phyloP scores from a whole-genome alignment of 768 basidiomycete species.

The Auricularia cornea region DNA sequence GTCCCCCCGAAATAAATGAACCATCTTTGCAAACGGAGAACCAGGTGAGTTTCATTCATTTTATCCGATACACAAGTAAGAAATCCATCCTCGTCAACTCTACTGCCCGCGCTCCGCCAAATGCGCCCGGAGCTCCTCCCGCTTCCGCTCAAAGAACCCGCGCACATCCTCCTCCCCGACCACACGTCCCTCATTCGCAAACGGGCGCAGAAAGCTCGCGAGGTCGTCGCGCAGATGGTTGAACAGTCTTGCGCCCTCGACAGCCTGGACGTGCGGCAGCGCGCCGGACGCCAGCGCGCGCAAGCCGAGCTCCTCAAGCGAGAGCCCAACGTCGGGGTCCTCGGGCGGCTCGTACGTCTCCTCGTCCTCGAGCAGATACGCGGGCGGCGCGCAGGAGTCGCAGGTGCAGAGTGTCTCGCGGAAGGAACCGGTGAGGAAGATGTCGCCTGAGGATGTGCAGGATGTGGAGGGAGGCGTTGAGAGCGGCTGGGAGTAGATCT shows the following conservation, averaged over 20 bases:
- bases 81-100: no score
- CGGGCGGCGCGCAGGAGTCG: conserved; percentile 35
- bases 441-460: conserved; percentile 44
- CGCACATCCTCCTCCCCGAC: conserved; percentile 67
- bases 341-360: conserved; percentile 80
- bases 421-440: conserved; percentile 69
- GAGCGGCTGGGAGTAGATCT: conserved; percentile 49
- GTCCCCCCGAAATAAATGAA: no score
- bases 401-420: conserved; percentile 78
- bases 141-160: conserved; percentile 47
- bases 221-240: conserved; percentile 75
- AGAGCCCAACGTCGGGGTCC: conserved; percentile 75
- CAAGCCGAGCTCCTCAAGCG: conserved; percentile 76
- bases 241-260: conserved; percentile 79
- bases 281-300: conserved; percentile 51
- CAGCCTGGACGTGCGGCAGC: conserved; percentile 69
- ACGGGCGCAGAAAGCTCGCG: conserved; percentile 63
- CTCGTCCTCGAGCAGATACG: conserved; percentile 66
- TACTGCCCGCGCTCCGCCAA: neutral
- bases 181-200: conserved; percentile 67
- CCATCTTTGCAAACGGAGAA: no score
- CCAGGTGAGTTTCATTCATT: no score
- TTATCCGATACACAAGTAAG: no score
- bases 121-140: neutral
- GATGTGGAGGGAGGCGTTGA: neutral